These are phyloP conservation scores for Boehmeria nivea DNA, from an alignment of 306 rosid species.

Conservation along the genomic window DNA sequence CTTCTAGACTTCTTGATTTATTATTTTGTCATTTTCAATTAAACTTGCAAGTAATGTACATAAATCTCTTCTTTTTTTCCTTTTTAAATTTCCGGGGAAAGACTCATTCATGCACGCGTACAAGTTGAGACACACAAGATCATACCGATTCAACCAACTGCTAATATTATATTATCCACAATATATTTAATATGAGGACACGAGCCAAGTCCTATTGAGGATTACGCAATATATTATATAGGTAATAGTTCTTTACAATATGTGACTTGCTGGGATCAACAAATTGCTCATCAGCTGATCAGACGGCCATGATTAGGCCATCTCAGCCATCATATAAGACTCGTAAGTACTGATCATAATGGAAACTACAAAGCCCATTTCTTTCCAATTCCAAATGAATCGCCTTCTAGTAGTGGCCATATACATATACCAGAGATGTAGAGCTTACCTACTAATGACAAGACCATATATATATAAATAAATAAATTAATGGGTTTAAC, in stretches of 20 bases:
- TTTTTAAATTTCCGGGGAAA: background rate
- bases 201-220: background rate
- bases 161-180: background rate
- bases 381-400: too few relatives aligned
- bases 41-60: background rate
- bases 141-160: constrained; percentile 1
- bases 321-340: too few relatives aligned
- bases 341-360: too few relatives aligned
- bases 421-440: too few relatives aligned
- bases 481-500: too few relatives aligned
- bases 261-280: constrained; percentile 5
- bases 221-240: background rate
- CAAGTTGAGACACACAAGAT: background rate
- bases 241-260: background rate
- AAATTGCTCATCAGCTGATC: background rate
- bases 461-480: too few relatives aligned
- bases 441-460: too few relatives aligned
- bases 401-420: too few relatives aligned
- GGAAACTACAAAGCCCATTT: too few relatives aligned
- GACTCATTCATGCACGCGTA: constrained; percentile 3
- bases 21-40: constrained; percentile 20
- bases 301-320: background rate
- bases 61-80: background rate
- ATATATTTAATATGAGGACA: too few relatives aligned
- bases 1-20: background rate